These are phyloP conservation scores for Globisporangium parvum DNA, from an alignment of 352 stramenopile genomes.

Conservation along the genomic window DNA sequence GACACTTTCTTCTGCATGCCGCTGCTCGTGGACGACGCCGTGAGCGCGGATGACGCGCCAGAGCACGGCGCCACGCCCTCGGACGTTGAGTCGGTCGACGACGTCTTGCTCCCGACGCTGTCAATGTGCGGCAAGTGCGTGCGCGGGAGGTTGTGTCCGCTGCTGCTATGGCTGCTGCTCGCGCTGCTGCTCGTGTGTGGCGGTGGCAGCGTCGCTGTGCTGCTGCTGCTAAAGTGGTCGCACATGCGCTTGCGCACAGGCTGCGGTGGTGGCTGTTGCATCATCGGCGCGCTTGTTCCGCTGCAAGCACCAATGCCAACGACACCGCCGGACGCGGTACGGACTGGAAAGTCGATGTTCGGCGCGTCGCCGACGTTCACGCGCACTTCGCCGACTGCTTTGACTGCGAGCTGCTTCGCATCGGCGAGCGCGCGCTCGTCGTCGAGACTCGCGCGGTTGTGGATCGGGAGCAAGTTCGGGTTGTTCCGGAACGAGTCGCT, in stretches of 20 bases:
- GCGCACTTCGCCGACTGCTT: constrained; percentile 9
- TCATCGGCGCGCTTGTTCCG: no score
- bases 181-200: neutral
- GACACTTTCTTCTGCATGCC: constrained; percentile 43
- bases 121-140: constrained; percentile 15
- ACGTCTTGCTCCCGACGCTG: constrained; percentile 16
- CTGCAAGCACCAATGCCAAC: no score
- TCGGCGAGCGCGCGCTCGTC: constrained; percentile 20
- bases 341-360: constrained; percentile 9
- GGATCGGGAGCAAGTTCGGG: constrained; percentile 29
- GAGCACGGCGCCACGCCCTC: constrained; percentile 4
- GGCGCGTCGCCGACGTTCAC: constrained; percentile 10
- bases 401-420: constrained; percentile 18
- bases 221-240: constrained; percentile 10
- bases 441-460: constrained; percentile 15
- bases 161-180: neutral
- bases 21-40: constrained; percentile 1
- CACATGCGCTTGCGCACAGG: constrained; percentile 15
- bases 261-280: neutral
- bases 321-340: neutral
- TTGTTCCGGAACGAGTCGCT: constrained; percentile 59
- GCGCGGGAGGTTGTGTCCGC: constrained; percentile 7
- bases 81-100: constrained; percentile 15
- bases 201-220: neutral
- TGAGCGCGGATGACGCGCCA: neutral